Evolutionary conservation across 257 asterid species (phyloP), one percentile per base, ranked within the genome.

Genomic region (Echites panduratus): DNA sequence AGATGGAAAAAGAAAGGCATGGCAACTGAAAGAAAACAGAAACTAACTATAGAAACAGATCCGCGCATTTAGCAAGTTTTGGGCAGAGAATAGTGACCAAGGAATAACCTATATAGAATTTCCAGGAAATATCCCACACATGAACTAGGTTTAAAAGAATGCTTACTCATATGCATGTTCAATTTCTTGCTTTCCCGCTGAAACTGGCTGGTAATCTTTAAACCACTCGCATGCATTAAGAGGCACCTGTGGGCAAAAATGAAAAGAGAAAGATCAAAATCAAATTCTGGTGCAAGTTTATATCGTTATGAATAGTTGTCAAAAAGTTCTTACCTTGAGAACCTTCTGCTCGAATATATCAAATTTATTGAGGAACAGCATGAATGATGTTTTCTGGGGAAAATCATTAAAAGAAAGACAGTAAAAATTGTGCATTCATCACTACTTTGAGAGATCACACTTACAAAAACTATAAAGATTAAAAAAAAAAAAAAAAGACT

Each of bases 121-220:
- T 38, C 49, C 48, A 64, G 29, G 49, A 6, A 62, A 35, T 7
- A 14, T 61, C 67, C 67, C 52, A 61, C 13, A 50, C 38, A n/a
- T n/a, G 67, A 69, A 50, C 61, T 58, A 52, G 73, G 53, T 66
- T 26, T 52, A 53, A 75, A 72, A 75, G 76, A 75, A 75, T 53
- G 82, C 97, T 89, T 87, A 94, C 99, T 94, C 99, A 5, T 94
- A 94, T 73, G 99, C 99, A 81, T 91, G 92, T 84, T 94, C 99
- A 54, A 89, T 86, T 87, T 95, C 99, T 82, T 87, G 98, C 79
- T 92, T 95, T 80, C 98, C 99, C 0, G 97, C 83, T 66, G 97
- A 90, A 83, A 84, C 89, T 17, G 97, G 87, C 85, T 92, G 94
- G 86, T 95, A 95, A 85, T 95, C 99, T 84, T 90, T 89, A 84